These are phyloP conservation scores for Cynanchum wilfordii DNA, from an alignment of 257 asterid species.

Conservation along the genomic window DNA sequence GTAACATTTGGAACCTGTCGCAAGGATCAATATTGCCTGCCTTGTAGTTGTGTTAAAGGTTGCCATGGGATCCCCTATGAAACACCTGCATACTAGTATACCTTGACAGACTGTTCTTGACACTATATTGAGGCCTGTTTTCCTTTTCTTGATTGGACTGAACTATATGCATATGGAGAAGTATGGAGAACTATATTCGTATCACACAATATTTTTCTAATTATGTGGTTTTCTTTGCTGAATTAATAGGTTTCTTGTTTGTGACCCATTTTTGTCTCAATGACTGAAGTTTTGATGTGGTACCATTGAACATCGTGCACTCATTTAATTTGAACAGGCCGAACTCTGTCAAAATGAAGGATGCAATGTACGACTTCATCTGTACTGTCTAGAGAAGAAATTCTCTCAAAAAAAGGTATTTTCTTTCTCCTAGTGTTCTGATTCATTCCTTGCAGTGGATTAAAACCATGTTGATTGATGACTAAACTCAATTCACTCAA, in stretches of 20 bases:
- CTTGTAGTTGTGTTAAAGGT: neutral
- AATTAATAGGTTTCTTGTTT: neutral
- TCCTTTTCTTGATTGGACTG: neutral
- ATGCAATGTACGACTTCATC: slow-evolving; percentile 69
- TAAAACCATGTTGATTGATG: neutral
- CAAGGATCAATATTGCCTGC: neutral
- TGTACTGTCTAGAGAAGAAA: slow-evolving; percentile 62
- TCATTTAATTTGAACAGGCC: slow-evolving; percentile 39
- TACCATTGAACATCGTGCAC: neutral
- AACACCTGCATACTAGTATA: neutral
- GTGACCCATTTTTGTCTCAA: neutral
- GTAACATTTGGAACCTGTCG: neutral
- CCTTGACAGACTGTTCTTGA: neutral
- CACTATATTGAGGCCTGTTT: neutral
- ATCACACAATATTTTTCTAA: no score
- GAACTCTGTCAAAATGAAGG: slow-evolving; percentile 57
- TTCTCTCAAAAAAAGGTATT: slow-evolving; percentile 62
- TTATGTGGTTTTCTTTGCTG: neutral
- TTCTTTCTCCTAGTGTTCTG: neutral
- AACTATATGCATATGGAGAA: neutral
- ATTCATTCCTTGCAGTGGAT: neutral
- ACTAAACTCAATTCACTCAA: neutral
- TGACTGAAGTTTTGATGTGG: neutral
- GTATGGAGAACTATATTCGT: no score
- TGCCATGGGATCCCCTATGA: neutral